These are phyloP conservation scores for Purshia tridentata DNA, from an alignment of 306 rosid species.

Conservation along the genomic window DNA sequence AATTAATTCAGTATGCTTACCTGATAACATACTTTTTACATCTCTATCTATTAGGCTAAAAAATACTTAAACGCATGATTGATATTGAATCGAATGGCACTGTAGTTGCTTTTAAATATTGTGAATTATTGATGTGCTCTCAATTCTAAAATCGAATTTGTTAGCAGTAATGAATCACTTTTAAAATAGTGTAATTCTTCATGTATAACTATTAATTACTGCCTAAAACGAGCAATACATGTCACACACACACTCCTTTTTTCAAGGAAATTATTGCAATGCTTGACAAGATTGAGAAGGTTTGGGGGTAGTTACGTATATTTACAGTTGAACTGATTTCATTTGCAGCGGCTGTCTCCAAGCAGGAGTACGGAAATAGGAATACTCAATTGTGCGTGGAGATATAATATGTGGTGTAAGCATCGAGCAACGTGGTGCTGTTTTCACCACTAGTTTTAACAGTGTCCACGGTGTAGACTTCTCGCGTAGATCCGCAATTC, in stretches of 20 bases:
- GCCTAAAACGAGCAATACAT: too few species aligned
- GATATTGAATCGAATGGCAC: background rate
- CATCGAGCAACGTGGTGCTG: conserved; percentile 43
- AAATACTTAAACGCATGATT: too few species aligned
- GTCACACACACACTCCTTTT: too few species aligned
- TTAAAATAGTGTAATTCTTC: too few species aligned
- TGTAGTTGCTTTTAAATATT: background rate
- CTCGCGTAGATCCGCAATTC: conserved; percentile 28
- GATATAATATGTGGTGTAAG: conserved; percentile 16
- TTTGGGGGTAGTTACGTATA: conserved; percentile 25
- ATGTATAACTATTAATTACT: too few species aligned
- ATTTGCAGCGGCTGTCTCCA: conserved; percentile 34
- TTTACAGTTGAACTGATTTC: background rate
- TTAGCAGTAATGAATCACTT: too few species aligned
- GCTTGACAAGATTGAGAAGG: too few species aligned
- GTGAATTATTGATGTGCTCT: background rate
- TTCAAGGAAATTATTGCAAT: too few species aligned
- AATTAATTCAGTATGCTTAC: background rate
- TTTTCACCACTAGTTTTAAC: conserved; percentile 28
- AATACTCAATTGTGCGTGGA: conserved; percentile 5
- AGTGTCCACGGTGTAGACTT: background rate
- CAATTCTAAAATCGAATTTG: background rate
- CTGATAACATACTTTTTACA: too few species aligned
- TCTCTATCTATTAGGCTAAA: too few species aligned
- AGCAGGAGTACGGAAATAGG: conserved; percentile 12